phyloP scores from a whole-genome alignment of 2,329 filamentous ascomycete species.

The Cladosporium sp. region DNA sequence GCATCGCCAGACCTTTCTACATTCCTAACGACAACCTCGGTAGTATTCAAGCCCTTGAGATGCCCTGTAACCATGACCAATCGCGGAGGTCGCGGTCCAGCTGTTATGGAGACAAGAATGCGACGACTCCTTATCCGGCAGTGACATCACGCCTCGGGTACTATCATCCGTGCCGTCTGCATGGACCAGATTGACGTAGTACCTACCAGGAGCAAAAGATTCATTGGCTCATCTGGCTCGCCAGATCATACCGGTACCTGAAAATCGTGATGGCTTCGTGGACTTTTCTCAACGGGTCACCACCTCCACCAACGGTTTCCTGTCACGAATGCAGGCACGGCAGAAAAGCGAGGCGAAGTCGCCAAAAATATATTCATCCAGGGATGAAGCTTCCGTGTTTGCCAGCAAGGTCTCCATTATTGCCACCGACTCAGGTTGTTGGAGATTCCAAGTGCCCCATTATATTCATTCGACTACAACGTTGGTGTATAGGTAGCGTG shows the following conservation, averaged over 20 bases:
- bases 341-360: neutral
- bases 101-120: neutral
- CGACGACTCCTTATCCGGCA: neutral
- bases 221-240: constrained; percentile 2
- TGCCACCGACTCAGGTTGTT: neutral
- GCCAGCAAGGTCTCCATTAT: neutral
- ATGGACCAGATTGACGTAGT: constrained; percentile 9
- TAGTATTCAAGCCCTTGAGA: neutral
- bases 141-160: constrained; percentile 7
- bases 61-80: no score
- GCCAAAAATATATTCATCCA: constrained; percentile 2
- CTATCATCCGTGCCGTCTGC: neutral
- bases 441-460: neutral
- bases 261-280: constrained; percentile 7
- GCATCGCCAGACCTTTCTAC: neutral
- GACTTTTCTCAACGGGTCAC: neutral
- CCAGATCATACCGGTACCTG: constrained; percentile 6
- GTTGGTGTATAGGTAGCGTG: constrained; percentile 3
- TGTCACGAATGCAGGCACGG: neutral
- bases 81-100: neutral
- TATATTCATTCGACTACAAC: neutral
- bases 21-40: neutral
- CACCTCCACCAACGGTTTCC: neutral
- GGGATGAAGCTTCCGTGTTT: neutral
- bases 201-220: neutral